phyloP scores from a whole-genome alignment of 108 stramenopile species.

The Skeletonema potamos region DNA sequence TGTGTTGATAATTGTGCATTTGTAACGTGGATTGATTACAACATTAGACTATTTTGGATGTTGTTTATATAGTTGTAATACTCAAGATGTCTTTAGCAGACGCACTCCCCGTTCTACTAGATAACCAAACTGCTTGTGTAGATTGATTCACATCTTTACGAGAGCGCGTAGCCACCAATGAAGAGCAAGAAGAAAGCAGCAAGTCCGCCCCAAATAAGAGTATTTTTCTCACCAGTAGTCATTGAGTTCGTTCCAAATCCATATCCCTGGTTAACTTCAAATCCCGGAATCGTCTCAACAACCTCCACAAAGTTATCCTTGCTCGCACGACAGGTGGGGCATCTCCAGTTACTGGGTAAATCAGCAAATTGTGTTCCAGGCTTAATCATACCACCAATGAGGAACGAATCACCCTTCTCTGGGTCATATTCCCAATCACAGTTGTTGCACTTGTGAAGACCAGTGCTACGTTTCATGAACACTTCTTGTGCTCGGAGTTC shows the following conservation, averaged over 20 bases:
- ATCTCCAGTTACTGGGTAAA: slow-evolving; percentile 87
- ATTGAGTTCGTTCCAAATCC: slow-evolving; percentile 91
- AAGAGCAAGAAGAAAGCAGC: slow-evolving; percentile 84
- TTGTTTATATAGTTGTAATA: neutral
- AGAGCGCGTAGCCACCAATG: slow-evolving; percentile 76
- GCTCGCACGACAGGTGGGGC: slow-evolving; percentile 87
- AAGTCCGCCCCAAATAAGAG: slow-evolving; percentile 89
- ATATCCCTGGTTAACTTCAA: slow-evolving; percentile 93
- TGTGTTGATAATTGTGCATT: neutral
- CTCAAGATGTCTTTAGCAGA: neutral
- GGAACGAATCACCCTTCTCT: slow-evolving; percentile 74
- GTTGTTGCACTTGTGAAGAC: slow-evolving; percentile 81
- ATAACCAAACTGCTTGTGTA: neutral
- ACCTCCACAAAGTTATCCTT: slow-evolving; percentile 89
- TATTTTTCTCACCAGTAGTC: slow-evolving; percentile 88
- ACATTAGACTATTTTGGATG: neutral
- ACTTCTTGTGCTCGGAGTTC: slow-evolving; percentile 90
- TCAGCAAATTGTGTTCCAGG: slow-evolving; percentile 82
- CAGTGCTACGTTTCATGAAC: slow-evolving; percentile 85
- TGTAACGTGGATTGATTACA: neutral
- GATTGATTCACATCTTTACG: slow-evolving; percentile 26
- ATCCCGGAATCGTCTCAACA: slow-evolving; percentile 91
- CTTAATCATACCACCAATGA: slow-evolving; percentile 86
- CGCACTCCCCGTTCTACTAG: neutral
- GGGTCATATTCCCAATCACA: slow-evolving; percentile 91